Evolutionary conservation across 306 rosid genomes (phyloP), one percentile per base, ranked within the genome.

Genomic region (Vigna angularis): DNA sequence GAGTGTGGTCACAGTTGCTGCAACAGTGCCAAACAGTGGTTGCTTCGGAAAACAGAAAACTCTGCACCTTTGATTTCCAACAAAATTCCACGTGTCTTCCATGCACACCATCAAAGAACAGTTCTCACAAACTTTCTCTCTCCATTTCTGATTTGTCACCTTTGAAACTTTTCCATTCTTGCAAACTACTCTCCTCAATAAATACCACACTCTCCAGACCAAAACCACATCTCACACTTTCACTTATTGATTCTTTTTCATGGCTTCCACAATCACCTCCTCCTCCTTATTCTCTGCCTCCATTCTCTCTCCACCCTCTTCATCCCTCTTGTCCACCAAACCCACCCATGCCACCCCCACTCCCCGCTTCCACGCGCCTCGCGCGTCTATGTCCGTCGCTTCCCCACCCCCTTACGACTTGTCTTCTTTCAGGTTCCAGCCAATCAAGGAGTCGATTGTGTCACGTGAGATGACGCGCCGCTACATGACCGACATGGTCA

Each of bases 401-500:
- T 7, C 67, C 38, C 7, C 38, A 71, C 78, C 80, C 56, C 78
- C 83, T 3, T 83, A 86, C 26, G 83, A 86, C 20, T 70, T 86
- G 0, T 15, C 3, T 0, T 16, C 79, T 2, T 86, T 83, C 77
- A 73, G 13, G n/a, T 86, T 86, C 34, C 17, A 44, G 0, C 87
- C 87, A 1, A 86, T 86, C n/a, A 83, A 77, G 72, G 89, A 86
- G 70, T 93, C 98, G 2, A 88, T 85, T 26, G 98, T 93, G 11
- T 81, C 98, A 0, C 82, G 97, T 0, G 97, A 91, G 85, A 93
- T 93, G 98, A 93, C 97, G 14, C 86, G 98, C 16, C 83, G 97
- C 26, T 93, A 93, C 89, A 90, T 93, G 97, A 93, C 83, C 9
- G 97, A 93, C 73, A 90, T 91, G 98, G 86, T 93, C 32, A 93